Base-by-base conservation (phyloP, 345 rosid species). In the Alliaria petiolata region DNA sequence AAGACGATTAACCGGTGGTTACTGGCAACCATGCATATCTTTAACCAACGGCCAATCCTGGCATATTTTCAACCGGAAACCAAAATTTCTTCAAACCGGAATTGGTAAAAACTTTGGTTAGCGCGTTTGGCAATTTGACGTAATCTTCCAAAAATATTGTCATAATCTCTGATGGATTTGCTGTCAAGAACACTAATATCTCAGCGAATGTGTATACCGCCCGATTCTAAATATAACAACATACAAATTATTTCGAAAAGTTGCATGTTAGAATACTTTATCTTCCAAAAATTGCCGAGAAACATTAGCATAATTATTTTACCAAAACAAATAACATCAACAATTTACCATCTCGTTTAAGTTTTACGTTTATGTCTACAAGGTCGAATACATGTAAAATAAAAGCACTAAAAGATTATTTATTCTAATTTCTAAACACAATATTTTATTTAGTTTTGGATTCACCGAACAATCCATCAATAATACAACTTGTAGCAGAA, bases 101-200 rank as follows among this genome's bases (percentile, higher is more conserved):
- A 33, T 81, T 81, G 3, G 76, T 83, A 40, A 88, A 83, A 11
- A 85, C 79, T 57, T 79, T 83, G 45, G 78, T 83, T 51, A 84
- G 62, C 13, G 76, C 90, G 58, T 85, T 79, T 56, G 82, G 83
- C 1, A 83, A 76, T 42, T 57, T 57, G n/a, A 83, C 90, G 28
- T 87, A 84, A 39, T 85, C 93, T 75, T 88, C 93, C 40, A 88
- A 69, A 1, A 85, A 64, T 34, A 85, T 5, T 25, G 87, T 88
- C 13, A 85, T 76, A 35, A 85, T 81, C 54, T 84, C 86, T 38
- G 77, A 43, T 45, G 93, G 90, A 67, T 83, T 80, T 13, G 83
- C 65, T 14, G 81, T 60, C 69, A 85, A 75, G 71, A 85, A 85
- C 17, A 74, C 64, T 13, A 79, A 82, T 58, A 85, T 58, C 60